Evolutionary conservation across 73 alveolate species (phyloP).

Genomic region (Paramecium sexaurelia): DNA sequence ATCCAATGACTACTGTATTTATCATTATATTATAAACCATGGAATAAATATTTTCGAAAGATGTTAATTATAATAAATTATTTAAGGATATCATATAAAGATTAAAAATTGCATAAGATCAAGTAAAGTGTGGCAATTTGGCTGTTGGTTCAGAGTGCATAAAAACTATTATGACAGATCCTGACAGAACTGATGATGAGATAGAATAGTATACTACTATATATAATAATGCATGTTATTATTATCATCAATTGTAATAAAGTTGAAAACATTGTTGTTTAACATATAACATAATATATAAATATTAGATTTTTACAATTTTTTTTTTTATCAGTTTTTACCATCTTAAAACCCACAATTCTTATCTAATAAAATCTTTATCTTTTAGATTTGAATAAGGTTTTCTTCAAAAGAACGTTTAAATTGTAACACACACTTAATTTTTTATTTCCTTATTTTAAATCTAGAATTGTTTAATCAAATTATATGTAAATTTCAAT

Average conservation of each 20-base stretch:
- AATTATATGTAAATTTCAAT: no score
- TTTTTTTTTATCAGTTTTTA: not conserved
- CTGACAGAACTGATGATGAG: constrained; percentile 11
- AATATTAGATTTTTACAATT: not conserved
- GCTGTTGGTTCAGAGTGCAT: constrained; percentile 14
- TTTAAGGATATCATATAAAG: constrained; percentile 15
- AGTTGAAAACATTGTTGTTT: not conserved
- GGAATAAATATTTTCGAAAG: constrained; percentile 35
- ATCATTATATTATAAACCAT: not conserved
- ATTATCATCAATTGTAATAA: not conserved
- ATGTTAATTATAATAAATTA: not conserved
- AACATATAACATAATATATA: not conserved
- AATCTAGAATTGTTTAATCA: no score
- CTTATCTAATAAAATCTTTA: no score
- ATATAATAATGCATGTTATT: not conserved
- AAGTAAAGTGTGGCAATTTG: constrained; percentile 16
- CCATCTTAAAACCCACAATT: not conserved
- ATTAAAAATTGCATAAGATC: constrained; percentile 25
- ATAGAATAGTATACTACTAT: constrained; percentile 1
- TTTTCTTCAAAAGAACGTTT: no score
- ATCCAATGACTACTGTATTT: constrained; percentile 6
- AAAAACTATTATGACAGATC: not conserved
- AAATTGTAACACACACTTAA: no score
- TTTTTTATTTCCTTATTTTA: no score
- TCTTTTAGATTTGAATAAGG: no score